A percentile compares a stretch with the other conserved stretches of the same genome.
Conservation (phyloP, 1,284 basidiomycete genomes). For the Earliella scabrosa region DNA sequence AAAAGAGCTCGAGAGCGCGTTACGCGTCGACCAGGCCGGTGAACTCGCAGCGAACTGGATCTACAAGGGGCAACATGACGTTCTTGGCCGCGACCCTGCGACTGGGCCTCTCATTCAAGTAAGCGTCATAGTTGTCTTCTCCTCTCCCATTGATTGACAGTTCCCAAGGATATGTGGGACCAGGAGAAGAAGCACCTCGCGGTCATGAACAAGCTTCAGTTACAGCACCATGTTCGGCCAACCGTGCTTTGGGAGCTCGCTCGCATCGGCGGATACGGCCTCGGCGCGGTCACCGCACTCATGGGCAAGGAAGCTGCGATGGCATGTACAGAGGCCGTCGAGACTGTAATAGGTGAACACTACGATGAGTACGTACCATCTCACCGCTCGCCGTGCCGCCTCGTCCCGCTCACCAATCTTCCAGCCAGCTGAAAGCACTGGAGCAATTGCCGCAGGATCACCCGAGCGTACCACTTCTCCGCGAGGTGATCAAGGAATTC, state of each 20-base stretch:
- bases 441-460: slow-evolving; percentile 66
- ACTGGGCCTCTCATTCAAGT: slow-evolving; percentile 81
- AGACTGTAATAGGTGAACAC: slow-evolving; percentile 97
- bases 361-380: slow-evolving; percentile 86
- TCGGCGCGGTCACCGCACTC: slow-evolving; percentile 86
- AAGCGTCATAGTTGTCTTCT: slow-evolving; percentile 25
- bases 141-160: background rate
- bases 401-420: slow-evolving; percentile 3
- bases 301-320: slow-evolving; percentile 95
- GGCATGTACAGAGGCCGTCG: slow-evolving; percentile 98
- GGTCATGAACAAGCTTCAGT: slow-evolving; percentile 84
- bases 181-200: slow-evolving; percentile 92
- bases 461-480: slow-evolving; percentile 81
- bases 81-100: slow-evolving; percentile 65
- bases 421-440: slow-evolving; percentile 77
- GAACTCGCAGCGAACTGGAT: slow-evolving; percentile 95
- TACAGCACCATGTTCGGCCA: slow-evolving; percentile 86
- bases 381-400: background rate
- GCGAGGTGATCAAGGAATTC: slow-evolving; percentile 82
- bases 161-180: slow-evolving; percentile 89
- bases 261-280: slow-evolving; percentile 82
- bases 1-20: slow-evolving; percentile 58
- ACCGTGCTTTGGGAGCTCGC: slow-evolving; percentile 86
- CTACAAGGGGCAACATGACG: slow-evolving; percentile 81
- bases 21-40: slow-evolving; percentile 92